phyloP scores from a whole-genome alignment of 805 yeast genomes.

The Wickerhamomyces canadensis region DNA sequence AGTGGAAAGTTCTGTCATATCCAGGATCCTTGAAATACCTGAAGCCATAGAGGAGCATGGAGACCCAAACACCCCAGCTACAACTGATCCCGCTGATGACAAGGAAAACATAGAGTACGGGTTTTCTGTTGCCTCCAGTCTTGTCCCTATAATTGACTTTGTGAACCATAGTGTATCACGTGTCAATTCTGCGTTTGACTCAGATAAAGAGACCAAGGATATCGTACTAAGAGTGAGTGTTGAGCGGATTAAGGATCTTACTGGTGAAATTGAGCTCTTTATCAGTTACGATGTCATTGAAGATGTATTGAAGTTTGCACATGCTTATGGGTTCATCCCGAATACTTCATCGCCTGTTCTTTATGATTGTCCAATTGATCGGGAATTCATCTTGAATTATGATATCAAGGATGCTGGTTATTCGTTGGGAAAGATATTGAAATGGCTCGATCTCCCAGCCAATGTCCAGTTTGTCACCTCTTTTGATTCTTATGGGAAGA shows the following conservation, averaged over 20 bases:
- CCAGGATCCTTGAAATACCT: conserved; percentile 65
- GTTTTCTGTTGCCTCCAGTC: conserved; percentile 43
- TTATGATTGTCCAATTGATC: conserved; percentile 31
- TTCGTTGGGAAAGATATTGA: conserved; percentile 25
- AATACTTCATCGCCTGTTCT: conserved; percentile 14
- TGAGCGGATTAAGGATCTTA: conserved; percentile 3
- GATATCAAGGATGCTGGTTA: conserved; percentile 9
- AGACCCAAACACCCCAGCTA: neutral
- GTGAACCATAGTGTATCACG: conserved; percentile 49
- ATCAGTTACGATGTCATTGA: conserved; percentile 41
- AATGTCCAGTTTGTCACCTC: conserved; percentile 32
- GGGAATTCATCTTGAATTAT: conserved; percentile 13
- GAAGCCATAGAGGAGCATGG: conserved; percentile 14
- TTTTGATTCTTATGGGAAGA: conserved; percentile 13
- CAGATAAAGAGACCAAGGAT: conserved; percentile 41
- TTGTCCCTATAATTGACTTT: conserved; percentile 66
- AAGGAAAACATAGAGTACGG: conserved; percentile 25
- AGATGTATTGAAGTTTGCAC: conserved; percentile 34
- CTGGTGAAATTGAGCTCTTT: conserved; percentile 30
- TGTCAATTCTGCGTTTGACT: conserved; percentile 55
- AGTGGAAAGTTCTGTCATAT: conserved; percentile 42
- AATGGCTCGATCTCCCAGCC: conserved; percentile 34
- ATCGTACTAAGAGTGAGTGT: conserved; percentile 31
- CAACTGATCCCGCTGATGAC: neutral
- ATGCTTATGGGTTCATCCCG: conserved; percentile 45